Evolutionary conservation across 2,329 filamentous ascomycete genomes (phyloP).

Genomic region (Rugonectria rugulosa): DNA sequence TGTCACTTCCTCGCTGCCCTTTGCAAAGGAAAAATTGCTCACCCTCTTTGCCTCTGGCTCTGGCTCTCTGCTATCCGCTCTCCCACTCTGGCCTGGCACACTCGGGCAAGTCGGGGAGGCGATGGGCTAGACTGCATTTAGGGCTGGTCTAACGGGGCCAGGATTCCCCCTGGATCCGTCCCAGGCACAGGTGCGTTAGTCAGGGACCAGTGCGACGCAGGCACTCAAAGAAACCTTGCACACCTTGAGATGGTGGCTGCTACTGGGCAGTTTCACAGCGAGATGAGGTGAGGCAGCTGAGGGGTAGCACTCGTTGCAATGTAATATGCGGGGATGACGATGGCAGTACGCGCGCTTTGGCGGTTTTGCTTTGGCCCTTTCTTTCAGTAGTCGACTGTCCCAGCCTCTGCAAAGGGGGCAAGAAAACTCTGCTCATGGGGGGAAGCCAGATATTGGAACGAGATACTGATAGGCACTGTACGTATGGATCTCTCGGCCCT

Average conservation of each 20-base stretch:
- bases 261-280: slow-evolving; percentile 26
- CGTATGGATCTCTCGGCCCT: too few species aligned
- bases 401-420: too few species aligned
- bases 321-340: slow-evolving; percentile 20
- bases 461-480: too few species aligned
- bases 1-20: neutral
- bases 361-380: neutral
- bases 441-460: too few species aligned
- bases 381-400: neutral
- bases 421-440: too few species aligned
- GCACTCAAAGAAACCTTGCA: slow-evolving; percentile 32
- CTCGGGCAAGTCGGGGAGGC: neutral
- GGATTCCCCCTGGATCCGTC: slow-evolving; percentile 5
- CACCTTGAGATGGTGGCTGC: slow-evolving; percentile 14
- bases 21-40: slow-evolving; percentile 36
- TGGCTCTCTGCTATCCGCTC: too few species aligned
- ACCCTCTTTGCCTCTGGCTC: slow-evolving; percentile 14
- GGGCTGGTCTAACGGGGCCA: slow-evolving; percentile 16
- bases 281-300: slow-evolving; percentile 5
- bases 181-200: slow-evolving; percentile 40
- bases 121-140: slow-evolving; percentile 22
- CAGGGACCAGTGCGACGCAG: slow-evolving; percentile 37
- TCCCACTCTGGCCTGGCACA: too few species aligned
- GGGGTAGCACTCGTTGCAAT: slow-evolving; percentile 18
- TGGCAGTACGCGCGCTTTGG: slow-evolving; percentile 30